Evolutionary conservation across 495 filamentous ascomycete genomes (phyloP).

Genomic region (Aspergillus hancockii): DNA sequence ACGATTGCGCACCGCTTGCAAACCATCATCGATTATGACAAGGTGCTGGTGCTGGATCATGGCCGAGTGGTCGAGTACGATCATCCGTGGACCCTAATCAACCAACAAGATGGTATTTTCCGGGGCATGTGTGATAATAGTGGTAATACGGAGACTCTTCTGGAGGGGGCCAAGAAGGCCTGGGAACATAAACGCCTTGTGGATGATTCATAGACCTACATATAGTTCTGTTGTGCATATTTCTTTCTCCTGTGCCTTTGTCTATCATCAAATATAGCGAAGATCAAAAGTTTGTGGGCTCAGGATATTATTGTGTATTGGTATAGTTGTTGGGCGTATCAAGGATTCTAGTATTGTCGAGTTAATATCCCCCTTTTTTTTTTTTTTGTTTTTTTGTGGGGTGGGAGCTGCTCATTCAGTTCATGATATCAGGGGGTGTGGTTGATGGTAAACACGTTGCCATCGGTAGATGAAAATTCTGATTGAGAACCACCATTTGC

Average conservation of each 20-base stretch:
- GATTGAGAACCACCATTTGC: too few species aligned
- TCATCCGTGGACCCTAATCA: constrained; percentile 78
- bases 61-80: constrained; percentile 86
- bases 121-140: constrained; percentile 93
- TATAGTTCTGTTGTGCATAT: background rate
- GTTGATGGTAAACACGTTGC: background rate
- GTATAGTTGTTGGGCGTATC: constrained; percentile 2
- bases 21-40: constrained; percentile 97
- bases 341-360: background rate
- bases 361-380: background rate
- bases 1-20: constrained; percentile 98
- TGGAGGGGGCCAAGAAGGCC: constrained; percentile 75
- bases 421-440: background rate
- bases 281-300: constrained; percentile 4
- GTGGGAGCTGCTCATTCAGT: background rate
- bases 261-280: background rate
- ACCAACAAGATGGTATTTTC: constrained; percentile 70
- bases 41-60: constrained; percentile 94
- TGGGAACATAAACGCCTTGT: constrained; percentile 56
- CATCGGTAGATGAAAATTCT: too few species aligned
- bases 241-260: background rate
- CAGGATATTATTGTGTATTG: background rate
- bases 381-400: too few species aligned
- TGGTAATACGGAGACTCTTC: constrained; percentile 75
- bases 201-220: constrained; percentile 42